Evolutionary conservation across 305 asterid genomes (phyloP).

Genomic region (Solanum aculeatissimum): DNA sequence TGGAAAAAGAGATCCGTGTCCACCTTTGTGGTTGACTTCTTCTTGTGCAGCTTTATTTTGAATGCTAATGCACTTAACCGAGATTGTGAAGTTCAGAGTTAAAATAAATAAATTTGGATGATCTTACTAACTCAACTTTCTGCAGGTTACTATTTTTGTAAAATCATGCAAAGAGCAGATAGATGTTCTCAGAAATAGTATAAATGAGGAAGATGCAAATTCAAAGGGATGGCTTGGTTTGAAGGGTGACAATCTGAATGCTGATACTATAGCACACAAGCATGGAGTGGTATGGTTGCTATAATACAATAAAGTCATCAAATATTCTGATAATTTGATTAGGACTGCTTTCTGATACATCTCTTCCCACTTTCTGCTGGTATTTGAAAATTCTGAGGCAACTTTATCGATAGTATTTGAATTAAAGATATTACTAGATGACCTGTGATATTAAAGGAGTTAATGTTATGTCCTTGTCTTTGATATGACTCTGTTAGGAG

Average conservation of each 20-base stretch:
- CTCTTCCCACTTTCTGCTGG: background rate
- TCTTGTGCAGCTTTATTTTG: background rate
- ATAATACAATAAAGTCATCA: background rate
- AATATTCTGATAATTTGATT: background rate
- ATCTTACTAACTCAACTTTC: background rate
- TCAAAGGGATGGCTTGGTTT: slow-evolving; percentile 88
- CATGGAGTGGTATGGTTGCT: slow-evolving; percentile 71
- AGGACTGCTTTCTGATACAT: background rate
- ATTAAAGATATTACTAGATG: background rate
- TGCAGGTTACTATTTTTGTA: slow-evolving; percentile 74
- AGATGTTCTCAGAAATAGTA: slow-evolving; percentile 66
- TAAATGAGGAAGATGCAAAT: slow-evolving; percentile 57
- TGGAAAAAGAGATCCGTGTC: background rate
- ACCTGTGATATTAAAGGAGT: background rate
- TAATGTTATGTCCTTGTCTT: background rate
- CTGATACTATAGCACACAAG: slow-evolving; percentile 86
- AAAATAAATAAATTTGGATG: background rate
- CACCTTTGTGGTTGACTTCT: background rate
- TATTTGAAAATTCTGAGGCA: background rate
- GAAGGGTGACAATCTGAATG: slow-evolving; percentile 45
- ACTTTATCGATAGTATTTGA: background rate
- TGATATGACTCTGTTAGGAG: background rate
- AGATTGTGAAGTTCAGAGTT: background rate
- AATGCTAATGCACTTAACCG: background rate
- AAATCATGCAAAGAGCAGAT: slow-evolving; percentile 93